Percentiles rank a stretch among this genome's conserved stretches.
These are phyloP conservation scores for Catunica adiposa DNA, from an alignment of 2,329 filamentous ascomycete genomes.

Conservation along the genomic window DNA sequence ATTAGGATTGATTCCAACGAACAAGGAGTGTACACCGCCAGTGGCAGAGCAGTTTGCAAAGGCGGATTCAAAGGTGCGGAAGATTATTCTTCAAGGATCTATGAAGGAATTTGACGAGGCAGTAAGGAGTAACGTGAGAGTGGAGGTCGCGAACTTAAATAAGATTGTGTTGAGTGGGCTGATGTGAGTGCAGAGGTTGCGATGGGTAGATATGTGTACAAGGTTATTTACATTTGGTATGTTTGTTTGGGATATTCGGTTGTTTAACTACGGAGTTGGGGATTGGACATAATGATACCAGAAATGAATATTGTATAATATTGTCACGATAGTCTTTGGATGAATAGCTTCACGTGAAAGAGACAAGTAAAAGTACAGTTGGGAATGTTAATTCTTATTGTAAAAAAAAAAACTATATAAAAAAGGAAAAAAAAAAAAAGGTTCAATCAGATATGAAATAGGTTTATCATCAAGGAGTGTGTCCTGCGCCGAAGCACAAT, in stretches of 20 bases:
- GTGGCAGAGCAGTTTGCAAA: constrained; percentile 81
- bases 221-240: not conserved
- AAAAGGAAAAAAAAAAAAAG: not conserved
- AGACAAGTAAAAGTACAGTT: too few species aligned
- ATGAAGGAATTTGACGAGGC: constrained; percentile 88
- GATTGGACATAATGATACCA: not conserved
- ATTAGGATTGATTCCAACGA: constrained; percentile 55
- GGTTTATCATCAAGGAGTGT: constrained; percentile 14
- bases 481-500: constrained; percentile 11
- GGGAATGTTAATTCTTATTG: not conserved
- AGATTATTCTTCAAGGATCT: constrained; percentile 72
- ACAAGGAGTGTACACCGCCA: constrained; percentile 50
- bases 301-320: not conserved
- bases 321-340: not conserved
- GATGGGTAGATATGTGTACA: not conserved
- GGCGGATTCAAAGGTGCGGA: constrained; percentile 69
- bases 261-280: not conserved
- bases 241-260: not conserved
- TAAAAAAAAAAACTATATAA: not conserved
- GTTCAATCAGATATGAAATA: constrained; percentile 13
- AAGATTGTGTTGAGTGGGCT: constrained; percentile 80
- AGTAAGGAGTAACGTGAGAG: constrained; percentile 57
- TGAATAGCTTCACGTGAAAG: too few species aligned
- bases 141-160: constrained; percentile 69
- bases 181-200: constrained; percentile 31